phyloP scores from a whole-genome alignment of 345 rosid genomes.

The Camelina laxa region DNA sequence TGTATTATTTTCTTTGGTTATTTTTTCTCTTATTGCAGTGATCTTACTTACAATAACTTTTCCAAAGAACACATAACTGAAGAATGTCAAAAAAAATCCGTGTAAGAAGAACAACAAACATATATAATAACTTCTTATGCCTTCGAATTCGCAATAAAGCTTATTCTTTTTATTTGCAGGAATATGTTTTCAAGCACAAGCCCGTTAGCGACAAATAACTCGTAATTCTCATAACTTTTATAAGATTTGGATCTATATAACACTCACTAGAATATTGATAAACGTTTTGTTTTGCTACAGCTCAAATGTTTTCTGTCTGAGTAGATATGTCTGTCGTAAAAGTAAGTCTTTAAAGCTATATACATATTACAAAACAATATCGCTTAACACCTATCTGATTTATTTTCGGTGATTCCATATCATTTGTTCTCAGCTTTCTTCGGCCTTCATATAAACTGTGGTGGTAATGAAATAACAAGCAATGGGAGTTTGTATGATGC shows the following conservation, averaged over 20 bases:
- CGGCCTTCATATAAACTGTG: conserved; percentile 65
- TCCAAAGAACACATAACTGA: conserved; percentile 37
- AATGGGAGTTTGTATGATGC: conserved; percentile 50
- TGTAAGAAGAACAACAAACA: conserved; percentile 45
- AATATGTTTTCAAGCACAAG: conserved; percentile 62
- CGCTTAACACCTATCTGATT: conserved; percentile 4
- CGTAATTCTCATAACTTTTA: conserved; percentile 41
- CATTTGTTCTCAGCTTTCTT: conserved; percentile 48
- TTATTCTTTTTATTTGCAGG: conserved; percentile 43
- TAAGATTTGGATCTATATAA: conserved; percentile 10
- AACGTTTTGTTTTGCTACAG: conserved; percentile 25
- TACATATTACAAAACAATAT: conserved; percentile 7
- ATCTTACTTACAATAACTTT: conserved; percentile 75
- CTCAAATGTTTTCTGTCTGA: conserved; percentile 28
- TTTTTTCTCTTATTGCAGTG: conserved; percentile 49
- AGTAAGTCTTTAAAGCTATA: conserved; percentile 40
- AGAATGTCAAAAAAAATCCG: conserved; percentile 42
- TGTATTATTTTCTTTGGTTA: not conserved
- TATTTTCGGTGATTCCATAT: not conserved
- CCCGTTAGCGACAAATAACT: conserved; percentile 44
- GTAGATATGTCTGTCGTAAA: conserved; percentile 5
- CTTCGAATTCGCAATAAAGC: conserved; percentile 14
- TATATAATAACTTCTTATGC: conserved; percentile 4
- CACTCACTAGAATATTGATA: conserved; percentile 15
- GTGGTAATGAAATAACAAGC: conserved; percentile 52